Evolutionary conservation across 257 asterid species (phyloP), one percentile per base, ranked within the genome.

Genomic region (Capsicum chinense): DNA sequence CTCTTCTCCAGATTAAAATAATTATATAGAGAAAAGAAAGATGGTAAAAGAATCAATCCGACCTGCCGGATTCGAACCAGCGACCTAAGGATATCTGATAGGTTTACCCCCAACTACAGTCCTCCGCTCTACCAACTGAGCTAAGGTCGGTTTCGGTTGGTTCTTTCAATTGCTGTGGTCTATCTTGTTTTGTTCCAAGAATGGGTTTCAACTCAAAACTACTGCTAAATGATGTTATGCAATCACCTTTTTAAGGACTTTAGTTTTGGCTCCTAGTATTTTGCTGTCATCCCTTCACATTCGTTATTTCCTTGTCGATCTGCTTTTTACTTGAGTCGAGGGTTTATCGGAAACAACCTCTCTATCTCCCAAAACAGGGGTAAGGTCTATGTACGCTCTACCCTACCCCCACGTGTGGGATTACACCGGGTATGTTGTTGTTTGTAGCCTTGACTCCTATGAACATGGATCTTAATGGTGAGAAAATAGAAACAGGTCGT

Each of bases 61-160:
- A 54, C 63, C 82, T 78, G 81, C 82, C 64, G 50, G 82, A 78
- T 78, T 78, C 50, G 64, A 78, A 78, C 64, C 82, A 78, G 81
- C 64, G 64, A 78, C 82, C 82, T 78, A 59, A 80, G 71, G 70
- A 80, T 80, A 63, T 59, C 83, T 80, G 83, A 39, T 7, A 80
- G 59, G 83, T 42, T 59, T 58, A 47, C 35, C 15, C 0, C 57
- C 16, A 50, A 54, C 82, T 78, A 78, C 82, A 78, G 64, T 54
- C 82, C 66, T 78, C 82, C 82, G 82, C 66, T 54, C 66, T 78
- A 78, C 66, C 82, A 78, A 78, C 82, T 78, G 82, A 78, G 50
- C 82, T 78, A 78, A 54, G 82, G 82, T 78, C 82, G 66, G 82
- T 78, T 78, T n/a, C 39, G 16, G 7, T 52, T 76, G 0, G 13